Evolutionary conservation across 2,329 filamentous ascomycete species (phyloP), one percentile per base, ranked within the genome.

Genomic region (Ascochyta clinopodiicola): DNA sequence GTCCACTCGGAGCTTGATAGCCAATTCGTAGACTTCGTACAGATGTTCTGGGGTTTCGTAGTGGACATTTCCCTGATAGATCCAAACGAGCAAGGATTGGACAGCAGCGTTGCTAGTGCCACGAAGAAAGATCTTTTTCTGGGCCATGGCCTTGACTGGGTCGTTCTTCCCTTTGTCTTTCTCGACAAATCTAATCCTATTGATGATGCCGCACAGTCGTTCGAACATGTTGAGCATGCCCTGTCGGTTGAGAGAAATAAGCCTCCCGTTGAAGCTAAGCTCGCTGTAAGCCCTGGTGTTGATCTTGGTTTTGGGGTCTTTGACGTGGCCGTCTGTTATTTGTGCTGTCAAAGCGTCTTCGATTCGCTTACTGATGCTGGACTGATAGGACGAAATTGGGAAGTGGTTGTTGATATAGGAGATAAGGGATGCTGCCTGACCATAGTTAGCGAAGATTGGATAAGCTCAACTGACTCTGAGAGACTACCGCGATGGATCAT

Each of bases 41-140:
- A 55, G 35, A 64, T 67, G 58, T 1, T 61, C 51, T 0, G 61
- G 47, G 22, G 49, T 44, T 0, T 50, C 35, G 19, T 42, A 62
- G 6, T 45, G 7, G 3, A 68, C 36, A 0, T 24, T 25, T 0
- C 24, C 6, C 6, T 46, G 31, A 37, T 68, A 68, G 0, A 69
- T 39, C 69, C 69, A 73, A 6, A 59, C 17, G 2, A 66, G 44
- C 1, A 73, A 12, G 2, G 44, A 50, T 2, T 21, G 15, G 1
- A 73, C 51, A 4, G 60, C 57, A 0, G 37, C 29, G 2, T 43
- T 40, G 5, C 61, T 60, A 6, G 37, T 15, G 4, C 29, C 22
- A 0, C 45, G 58, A 0, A 73, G 39, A 0, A 68, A 2, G 6
- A 71, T 56, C 2, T 58, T 58, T 1, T 50, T 38, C 8, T 71